Conservation (phyloP, 257 asterid genomes). For the Solanum infundibuliforme region DNA sequence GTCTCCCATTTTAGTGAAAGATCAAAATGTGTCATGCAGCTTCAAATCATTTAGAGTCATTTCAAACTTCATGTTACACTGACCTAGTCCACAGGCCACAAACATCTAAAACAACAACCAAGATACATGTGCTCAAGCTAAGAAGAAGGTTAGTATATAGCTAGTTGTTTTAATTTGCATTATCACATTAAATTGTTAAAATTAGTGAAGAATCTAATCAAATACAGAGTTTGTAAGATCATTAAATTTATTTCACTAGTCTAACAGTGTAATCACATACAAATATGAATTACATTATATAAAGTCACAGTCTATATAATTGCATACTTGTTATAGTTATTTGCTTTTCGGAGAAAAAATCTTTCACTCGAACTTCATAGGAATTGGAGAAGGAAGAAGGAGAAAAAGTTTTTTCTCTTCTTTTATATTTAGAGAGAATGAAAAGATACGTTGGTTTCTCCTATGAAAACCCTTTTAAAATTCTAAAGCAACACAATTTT, state of each 20-base stretch:
- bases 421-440: too few relatives aligned
- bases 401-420: too few relatives aligned
- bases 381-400: too few relatives aligned
- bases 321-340: too few relatives aligned
- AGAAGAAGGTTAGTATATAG: neutral
- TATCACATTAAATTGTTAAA: neutral
- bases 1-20: neutral
- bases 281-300: neutral
- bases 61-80: neutral
- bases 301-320: too few relatives aligned
- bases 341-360: too few relatives aligned
- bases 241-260: neutral
- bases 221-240: neutral
- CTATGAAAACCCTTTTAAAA: too few relatives aligned
- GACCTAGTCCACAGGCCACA: neutral
- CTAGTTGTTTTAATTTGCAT: neutral
- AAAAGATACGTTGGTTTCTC: neutral
- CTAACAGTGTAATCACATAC: neutral
- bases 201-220: neutral
- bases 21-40: neutral
- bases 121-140: neutral
- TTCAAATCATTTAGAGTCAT: neutral
- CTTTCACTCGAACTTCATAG: too few relatives aligned
- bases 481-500: too few relatives aligned
- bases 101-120: neutral